A percentile compares a stretch with the other conserved stretches of the same genome.
Conservation (phyloP, 441 rosid genomes). For the Jatropha podagrica region DNA sequence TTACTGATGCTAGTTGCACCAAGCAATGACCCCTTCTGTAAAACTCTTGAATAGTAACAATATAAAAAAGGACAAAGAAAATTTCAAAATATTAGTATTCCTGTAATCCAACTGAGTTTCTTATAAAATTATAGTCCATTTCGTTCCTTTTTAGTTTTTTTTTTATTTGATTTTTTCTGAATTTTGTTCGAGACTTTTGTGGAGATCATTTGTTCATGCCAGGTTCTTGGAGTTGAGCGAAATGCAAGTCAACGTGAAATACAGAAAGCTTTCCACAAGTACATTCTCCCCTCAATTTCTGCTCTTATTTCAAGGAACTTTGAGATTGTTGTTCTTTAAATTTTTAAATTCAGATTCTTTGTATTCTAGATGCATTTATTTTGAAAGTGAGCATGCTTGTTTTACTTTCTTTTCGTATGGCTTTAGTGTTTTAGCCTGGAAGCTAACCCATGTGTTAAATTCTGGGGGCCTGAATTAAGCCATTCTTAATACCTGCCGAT, state of each 20-base stretch:
- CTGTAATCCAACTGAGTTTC: background rate
- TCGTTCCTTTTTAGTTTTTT: background rate
- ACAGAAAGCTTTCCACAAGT: slow-evolving; percentile 99
- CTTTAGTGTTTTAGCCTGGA: background rate
- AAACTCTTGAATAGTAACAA: background rate
- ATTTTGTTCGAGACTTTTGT: slow-evolving; percentile 3
- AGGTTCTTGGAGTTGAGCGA: slow-evolving; percentile 85
- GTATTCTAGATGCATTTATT: slow-evolving; percentile 9
- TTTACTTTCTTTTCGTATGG: background rate
- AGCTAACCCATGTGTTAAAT: background rate
- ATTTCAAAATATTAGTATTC: background rate
- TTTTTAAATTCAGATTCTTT: background rate
- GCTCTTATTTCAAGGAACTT: background rate
- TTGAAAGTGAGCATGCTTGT: background rate
- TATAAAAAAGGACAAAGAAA: background rate
- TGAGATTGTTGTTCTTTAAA: background rate
- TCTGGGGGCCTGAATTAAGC: background rate
- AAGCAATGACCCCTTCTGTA: background rate
- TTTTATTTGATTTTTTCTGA: background rate
- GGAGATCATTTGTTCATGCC: slow-evolving; percentile 20
- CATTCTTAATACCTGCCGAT: background rate
- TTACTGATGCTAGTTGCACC: background rate
- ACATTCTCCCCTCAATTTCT: slow-evolving; percentile 23
- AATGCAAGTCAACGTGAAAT: slow-evolving; percentile 87
- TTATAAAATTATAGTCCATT: background rate